Conservation (phyloP, 202 grass and related monocot species). For the Panicum hallii region DNA sequence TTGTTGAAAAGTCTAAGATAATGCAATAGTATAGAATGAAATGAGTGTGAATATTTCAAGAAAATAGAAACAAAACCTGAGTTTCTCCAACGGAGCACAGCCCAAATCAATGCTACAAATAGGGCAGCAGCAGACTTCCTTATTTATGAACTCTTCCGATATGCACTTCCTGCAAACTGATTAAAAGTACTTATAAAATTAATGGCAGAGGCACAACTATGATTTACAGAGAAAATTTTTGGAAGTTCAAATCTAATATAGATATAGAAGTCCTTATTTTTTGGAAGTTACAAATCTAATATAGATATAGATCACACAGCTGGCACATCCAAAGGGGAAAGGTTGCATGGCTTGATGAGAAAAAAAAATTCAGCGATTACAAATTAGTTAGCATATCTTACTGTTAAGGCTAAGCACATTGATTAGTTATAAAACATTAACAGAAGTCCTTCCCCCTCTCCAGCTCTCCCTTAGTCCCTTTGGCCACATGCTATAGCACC, state of each 20-base stretch:
- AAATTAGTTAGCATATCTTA: conserved; percentile 7
- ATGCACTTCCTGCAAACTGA: conserved; percentile 86
- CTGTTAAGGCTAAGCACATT: background rate
- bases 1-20: conserved; percentile 13
- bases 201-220: conserved; percentile 17
- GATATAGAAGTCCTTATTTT: background rate
- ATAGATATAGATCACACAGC: background rate
- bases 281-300: background rate
- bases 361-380: background rate
- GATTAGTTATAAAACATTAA: background rate
- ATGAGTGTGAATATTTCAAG: background rate
- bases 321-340: background rate
- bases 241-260: background rate
- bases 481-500: background rate
- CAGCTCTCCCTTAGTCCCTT: background rate
- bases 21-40: conserved; percentile 24
- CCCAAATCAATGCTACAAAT: conserved; percentile 72
- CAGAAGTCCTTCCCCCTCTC: background rate
- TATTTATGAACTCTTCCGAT: conserved; percentile 58
- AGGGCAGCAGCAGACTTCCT: conserved; percentile 65
- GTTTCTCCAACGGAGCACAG: conserved; percentile 69
- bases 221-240: background rate
- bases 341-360: background rate
- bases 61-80: conserved; percentile 56
- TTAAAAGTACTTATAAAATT: conserved; percentile 35